These are phyloP conservation scores for Kurtzmaniella cleridarum DNA, from an alignment of 805 yeast species.

Conservation along the genomic window DNA sequence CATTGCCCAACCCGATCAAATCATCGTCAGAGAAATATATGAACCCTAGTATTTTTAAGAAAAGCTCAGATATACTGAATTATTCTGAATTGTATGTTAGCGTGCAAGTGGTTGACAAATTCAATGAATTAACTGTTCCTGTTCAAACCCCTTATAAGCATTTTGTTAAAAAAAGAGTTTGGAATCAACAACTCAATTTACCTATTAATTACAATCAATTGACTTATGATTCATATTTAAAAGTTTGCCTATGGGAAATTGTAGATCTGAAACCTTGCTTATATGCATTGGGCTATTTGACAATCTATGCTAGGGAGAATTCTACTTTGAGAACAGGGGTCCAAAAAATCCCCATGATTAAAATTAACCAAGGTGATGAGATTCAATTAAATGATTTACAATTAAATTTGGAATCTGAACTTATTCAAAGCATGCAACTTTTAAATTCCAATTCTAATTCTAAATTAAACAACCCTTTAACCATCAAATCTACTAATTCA, in stretches of 20 bases:
- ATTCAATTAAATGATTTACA: conserved; percentile 36
- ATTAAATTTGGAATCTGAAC: conserved; percentile 19
- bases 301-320: conserved; percentile 48
- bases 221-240: conserved; percentile 55
- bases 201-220: conserved; percentile 71
- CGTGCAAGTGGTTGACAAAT: conserved; percentile 27
- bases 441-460: too few relatives aligned
- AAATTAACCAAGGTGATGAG: conserved; percentile 17
- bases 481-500: too few relatives aligned
- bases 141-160: conserved; percentile 32
- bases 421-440: conserved; percentile 7
- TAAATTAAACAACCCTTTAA: too few relatives aligned
- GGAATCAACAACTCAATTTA: conserved; percentile 70
- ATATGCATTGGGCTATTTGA: conserved; percentile 58
- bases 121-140: conserved; percentile 20
- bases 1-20: conserved; percentile 10
- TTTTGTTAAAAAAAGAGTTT: conserved; percentile 39
- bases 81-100: conserved; percentile 32
- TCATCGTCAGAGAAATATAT: conserved; percentile 29
- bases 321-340: conserved; percentile 67
- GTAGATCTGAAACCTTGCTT: conserved; percentile 45
- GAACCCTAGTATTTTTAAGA: conserved; percentile 29
- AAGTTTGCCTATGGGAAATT: conserved; percentile 64
- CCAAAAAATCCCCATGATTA: conserved; percentile 52
- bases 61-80: conserved; percentile 22